phyloP scores from a whole-genome alignment of 805 yeast species.

The Teunomyces kruisii region DNA sequence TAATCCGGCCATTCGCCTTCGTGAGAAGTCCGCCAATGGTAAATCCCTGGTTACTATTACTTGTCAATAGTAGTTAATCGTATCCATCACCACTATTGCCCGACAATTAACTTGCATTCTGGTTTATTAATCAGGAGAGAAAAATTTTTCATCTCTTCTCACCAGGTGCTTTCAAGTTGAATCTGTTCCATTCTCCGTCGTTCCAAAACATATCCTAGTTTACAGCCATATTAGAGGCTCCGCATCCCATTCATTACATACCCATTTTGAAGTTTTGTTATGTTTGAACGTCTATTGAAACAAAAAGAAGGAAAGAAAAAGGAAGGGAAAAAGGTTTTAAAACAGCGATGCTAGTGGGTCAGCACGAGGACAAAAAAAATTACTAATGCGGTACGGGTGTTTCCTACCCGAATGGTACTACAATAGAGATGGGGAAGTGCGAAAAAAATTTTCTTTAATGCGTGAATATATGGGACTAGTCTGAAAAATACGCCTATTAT shows the following conservation, averaged over 20 bases:
- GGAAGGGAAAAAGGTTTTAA: slow-evolving; percentile 15
- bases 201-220: background rate
- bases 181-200: background rate
- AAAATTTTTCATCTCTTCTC: background rate
- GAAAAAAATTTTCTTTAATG: slow-evolving; percentile 2
- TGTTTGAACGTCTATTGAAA: slow-evolving; percentile 21
- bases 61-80: too few species aligned
- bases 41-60: too few species aligned
- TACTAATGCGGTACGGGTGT: slow-evolving; percentile 1
- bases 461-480: slow-evolving; percentile 5
- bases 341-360: slow-evolving; percentile 7
- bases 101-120: background rate
- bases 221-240: background rate
- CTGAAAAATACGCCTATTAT: slow-evolving; percentile 4
- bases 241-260: slow-evolving; percentile 19
- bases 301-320: slow-evolving; percentile 19
- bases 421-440: slow-evolving; percentile 2
- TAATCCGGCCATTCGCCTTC: too few species aligned
- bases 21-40: too few species aligned
- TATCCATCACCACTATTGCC: background rate
- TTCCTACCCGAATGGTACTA: background rate
- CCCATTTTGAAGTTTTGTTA: slow-evolving; percentile 33
- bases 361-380: slow-evolving; percentile 17
- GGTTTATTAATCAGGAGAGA: background rate
- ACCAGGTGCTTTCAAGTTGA: background rate